These are phyloP conservation scores for Hemisphaericaspora xylanilytica DNA, from an alignment of 1,139 yeast genomes.

Conservation along the genomic window DNA sequence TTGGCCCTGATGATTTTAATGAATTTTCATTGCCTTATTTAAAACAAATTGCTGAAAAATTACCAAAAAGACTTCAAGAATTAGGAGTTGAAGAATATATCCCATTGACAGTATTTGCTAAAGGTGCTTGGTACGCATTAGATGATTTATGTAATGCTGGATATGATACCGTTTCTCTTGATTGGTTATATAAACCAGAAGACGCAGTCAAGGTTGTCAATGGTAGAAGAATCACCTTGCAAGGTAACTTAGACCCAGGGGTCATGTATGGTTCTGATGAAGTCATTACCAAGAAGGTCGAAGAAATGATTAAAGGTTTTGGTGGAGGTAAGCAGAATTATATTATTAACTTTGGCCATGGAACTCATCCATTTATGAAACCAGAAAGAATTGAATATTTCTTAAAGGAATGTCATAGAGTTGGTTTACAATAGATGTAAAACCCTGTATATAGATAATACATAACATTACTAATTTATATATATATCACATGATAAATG, in stretches of 20 bases:
- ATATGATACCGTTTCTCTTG: conserved; percentile 83
- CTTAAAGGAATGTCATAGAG: conserved; percentile 80
- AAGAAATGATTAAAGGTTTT: conserved; percentile 83
- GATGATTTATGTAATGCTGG: conserved; percentile 84
- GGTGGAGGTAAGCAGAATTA: conserved; percentile 91
- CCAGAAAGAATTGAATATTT: conserved; percentile 85
- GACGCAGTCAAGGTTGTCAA: conserved; percentile 78
- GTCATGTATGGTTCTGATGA: conserved; percentile 87
- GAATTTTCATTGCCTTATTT: conserved; percentile 89
- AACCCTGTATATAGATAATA: too few species aligned
- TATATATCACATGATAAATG: too few species aligned
- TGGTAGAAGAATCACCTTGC: conserved; percentile 77
- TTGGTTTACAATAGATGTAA: conserved; percentile 47
- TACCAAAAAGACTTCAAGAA: conserved; percentile 69
- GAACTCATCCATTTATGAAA: conserved; percentile 96
- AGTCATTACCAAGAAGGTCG: conserved; percentile 74
- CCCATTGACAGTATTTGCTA: conserved; percentile 89
- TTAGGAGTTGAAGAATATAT: conserved; percentile 68
- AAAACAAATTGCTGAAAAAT: conserved; percentile 65
- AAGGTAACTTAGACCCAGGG: conserved; percentile 96
- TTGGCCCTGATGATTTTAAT: conserved; percentile 83
- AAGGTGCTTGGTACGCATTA: conserved; percentile 97
- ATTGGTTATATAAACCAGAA: conserved; percentile 85
- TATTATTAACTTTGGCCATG: conserved; percentile 94
- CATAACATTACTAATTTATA: too few species aligned